A percentile compares a stretch with the other conserved stretches of the same genome.
Conservation (phyloP, 257 asterid genomes). For the Plantago major region DNA sequence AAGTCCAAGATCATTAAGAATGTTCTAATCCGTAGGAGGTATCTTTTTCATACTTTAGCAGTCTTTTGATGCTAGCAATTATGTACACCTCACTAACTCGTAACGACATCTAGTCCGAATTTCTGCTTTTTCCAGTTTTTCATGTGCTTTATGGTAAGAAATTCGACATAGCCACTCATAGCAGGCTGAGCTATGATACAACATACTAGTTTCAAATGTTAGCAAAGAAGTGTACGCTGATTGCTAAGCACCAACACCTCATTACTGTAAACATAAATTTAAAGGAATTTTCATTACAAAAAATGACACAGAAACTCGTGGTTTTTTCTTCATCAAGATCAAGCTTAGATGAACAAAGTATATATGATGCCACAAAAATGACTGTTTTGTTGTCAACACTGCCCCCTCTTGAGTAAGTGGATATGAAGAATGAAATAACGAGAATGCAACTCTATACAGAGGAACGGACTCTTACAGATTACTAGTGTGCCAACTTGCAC, state of each 20-base stretch:
- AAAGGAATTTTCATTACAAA: background rate
- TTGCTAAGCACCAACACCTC: background rate
- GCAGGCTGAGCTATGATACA: too few species aligned
- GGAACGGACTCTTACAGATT: background rate
- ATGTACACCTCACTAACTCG: too few species aligned
- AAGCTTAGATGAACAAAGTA: background rate
- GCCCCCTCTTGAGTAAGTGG: slow-evolving; percentile 8
- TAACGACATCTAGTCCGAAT: too few species aligned
- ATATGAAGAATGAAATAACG: background rate
- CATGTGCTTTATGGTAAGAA: too few species aligned
- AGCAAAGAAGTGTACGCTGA: too few species aligned
- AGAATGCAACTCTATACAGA: slow-evolving; percentile 9
- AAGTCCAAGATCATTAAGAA: background rate
- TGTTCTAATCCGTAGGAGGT: background rate
- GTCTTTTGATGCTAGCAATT: background rate
- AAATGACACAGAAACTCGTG: background rate
- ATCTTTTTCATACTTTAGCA: background rate
- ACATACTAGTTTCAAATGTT: too few species aligned
- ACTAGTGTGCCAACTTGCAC: background rate
- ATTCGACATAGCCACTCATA: too few species aligned
- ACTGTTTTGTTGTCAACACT: background rate
- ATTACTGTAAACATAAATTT: background rate
- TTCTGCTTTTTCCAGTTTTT: too few species aligned
- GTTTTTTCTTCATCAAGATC: too few species aligned
- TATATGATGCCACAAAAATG: background rate